A percentile compares a stretch with the other conserved stretches of the same genome.
These are phyloP conservation scores for Chrysoporthe deuterocubensis DNA, from an alignment of 2,329 filamentous ascomycete genomes.

Conservation along the genomic window DNA sequence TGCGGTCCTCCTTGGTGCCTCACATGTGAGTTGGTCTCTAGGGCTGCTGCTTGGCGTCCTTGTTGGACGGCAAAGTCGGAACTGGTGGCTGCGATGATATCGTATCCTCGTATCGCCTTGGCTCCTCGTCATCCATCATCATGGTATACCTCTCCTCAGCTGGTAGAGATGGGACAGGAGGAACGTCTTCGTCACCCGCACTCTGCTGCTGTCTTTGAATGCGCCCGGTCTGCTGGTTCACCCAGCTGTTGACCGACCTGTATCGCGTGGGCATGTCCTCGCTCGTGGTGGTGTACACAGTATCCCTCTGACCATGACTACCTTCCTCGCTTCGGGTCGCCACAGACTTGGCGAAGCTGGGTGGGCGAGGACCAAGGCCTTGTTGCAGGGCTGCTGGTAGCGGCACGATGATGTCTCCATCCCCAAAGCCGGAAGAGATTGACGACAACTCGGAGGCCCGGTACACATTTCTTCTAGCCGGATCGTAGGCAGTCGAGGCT, in stretches of 20 bases:
- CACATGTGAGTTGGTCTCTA: not conserved
- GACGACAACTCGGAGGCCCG: constrained; percentile 60
- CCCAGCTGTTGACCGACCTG: constrained; percentile 65
- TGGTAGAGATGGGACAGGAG: constrained; percentile 47
- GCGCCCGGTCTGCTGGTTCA: constrained; percentile 64
- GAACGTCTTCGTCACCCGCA: constrained; percentile 40
- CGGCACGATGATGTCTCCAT: constrained; percentile 60
- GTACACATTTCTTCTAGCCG: constrained; percentile 41
- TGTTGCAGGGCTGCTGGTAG: constrained; percentile 34
- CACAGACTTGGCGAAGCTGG: constrained; percentile 17
- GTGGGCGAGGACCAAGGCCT: constrained; percentile 17
- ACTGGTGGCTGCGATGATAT: constrained; percentile 11
- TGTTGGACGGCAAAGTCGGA: constrained; percentile 5
- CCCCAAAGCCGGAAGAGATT: constrained; percentile 67
- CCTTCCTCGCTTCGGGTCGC: constrained; percentile 43
- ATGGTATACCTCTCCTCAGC: constrained; percentile 52
- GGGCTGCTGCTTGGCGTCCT: not conserved
- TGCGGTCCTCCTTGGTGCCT: not conserved
- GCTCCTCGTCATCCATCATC: constrained; percentile 57
- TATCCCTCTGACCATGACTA: constrained; percentile 46
- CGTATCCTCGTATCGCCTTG: constrained; percentile 39
- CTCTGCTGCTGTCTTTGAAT: constrained; percentile 52
- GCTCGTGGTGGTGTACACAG: constrained; percentile 56
- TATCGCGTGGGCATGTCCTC: constrained; percentile 61
- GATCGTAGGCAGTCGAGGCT: constrained; percentile 42